These are phyloP conservation scores for Malassezia globosa DNA, from an alignment of 1,284 basidiomycete genomes.

Conservation along the genomic window DNA sequence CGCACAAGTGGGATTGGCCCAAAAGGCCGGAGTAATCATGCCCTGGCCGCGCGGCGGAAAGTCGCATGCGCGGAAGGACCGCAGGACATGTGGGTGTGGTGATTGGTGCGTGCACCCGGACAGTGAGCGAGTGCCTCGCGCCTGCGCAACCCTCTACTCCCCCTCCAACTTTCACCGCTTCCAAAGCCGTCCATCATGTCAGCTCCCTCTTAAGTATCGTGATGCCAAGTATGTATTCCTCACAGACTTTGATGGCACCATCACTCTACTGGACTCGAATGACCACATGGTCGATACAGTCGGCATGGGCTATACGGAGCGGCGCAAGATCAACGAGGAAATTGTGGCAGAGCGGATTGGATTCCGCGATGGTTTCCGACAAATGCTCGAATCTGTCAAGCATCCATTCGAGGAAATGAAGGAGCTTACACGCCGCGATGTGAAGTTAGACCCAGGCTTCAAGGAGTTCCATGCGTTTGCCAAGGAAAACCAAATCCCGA, in stretches of 20 bases:
- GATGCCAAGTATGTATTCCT: slow-evolving; percentile 44
- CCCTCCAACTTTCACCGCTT: neutral
- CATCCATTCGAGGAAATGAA: slow-evolving; percentile 42
- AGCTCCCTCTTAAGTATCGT: slow-evolving; percentile 25
- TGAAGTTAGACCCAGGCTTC: slow-evolving; percentile 46
- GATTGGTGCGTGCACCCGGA: too few species aligned
- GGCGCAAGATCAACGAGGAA: slow-evolving; percentile 45
- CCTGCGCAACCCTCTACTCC: neutral
- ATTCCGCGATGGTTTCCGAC: slow-evolving; percentile 44
- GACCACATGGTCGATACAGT: slow-evolving; percentile 47
- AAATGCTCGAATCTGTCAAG: slow-evolving; percentile 43
- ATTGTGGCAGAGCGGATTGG: slow-evolving; percentile 39
- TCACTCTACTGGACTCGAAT: slow-evolving; percentile 43
- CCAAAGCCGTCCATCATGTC: slow-evolving; percentile 5
- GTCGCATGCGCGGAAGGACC: too few species aligned
- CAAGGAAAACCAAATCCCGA: slow-evolving; percentile 42
- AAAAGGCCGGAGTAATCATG: too few species aligned
- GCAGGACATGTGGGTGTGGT: too few species aligned
- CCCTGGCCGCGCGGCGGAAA: too few species aligned
- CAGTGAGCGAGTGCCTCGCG: too few species aligned
- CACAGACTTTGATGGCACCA: slow-evolving; percentile 44
- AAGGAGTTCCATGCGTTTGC: slow-evolving; percentile 45
- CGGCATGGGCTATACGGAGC: slow-evolving; percentile 46
- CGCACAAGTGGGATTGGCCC: too few species aligned
- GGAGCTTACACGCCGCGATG: slow-evolving; percentile 40